Evolutionary conservation across 2,329 filamentous ascomycete genomes (phyloP).

Genomic region (Ascochyta viciae-villosae): DNA sequence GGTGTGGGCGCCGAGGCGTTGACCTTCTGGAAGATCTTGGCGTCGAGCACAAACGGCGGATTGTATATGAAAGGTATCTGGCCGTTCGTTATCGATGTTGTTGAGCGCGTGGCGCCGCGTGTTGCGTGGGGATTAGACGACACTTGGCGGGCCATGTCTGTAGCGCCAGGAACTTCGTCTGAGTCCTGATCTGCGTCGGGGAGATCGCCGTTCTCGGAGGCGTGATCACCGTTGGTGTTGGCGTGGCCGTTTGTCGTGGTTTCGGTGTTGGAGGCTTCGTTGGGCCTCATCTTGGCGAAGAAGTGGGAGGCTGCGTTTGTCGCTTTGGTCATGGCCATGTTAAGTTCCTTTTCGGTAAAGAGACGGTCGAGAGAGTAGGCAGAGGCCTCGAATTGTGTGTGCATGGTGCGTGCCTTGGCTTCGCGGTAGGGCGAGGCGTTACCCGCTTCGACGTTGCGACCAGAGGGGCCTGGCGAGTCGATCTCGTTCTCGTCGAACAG

Average conservation of each 20-base stretch:
- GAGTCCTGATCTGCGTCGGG: constrained; percentile 49
- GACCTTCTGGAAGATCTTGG: constrained; percentile 54
- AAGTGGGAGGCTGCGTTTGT: constrained; percentile 64
- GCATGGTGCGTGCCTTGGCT: constrained; percentile 59
- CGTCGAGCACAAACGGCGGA: constrained; percentile 53
- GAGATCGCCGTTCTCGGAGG: constrained; percentile 45
- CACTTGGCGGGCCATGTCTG: constrained; percentile 67
- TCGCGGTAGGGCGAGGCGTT: constrained; percentile 59
- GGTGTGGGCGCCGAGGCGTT: constrained; percentile 59
- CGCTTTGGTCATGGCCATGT: constrained; percentile 66
- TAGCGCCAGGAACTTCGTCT: constrained; percentile 52
- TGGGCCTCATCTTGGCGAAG: constrained; percentile 62
- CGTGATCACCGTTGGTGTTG: constrained; percentile 46
- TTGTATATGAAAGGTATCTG: constrained; percentile 53
- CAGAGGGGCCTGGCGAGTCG: constrained; percentile 63
- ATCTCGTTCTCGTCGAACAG: constrained; percentile 62
- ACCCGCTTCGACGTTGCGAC: constrained; percentile 56
- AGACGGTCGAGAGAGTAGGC: constrained; percentile 68
- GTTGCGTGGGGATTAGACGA: constrained; percentile 65
- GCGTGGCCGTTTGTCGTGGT: constrained; percentile 38
- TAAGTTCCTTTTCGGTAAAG: constrained; percentile 72
- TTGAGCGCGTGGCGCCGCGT: constrained; percentile 59
- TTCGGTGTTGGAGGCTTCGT: constrained; percentile 37
- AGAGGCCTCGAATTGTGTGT: constrained; percentile 64
- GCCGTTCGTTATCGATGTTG: constrained; percentile 53